Conservation (phyloP, 2,329 filamentous ascomycete genomes). For the Lasiodiplodia citricola region DNA sequence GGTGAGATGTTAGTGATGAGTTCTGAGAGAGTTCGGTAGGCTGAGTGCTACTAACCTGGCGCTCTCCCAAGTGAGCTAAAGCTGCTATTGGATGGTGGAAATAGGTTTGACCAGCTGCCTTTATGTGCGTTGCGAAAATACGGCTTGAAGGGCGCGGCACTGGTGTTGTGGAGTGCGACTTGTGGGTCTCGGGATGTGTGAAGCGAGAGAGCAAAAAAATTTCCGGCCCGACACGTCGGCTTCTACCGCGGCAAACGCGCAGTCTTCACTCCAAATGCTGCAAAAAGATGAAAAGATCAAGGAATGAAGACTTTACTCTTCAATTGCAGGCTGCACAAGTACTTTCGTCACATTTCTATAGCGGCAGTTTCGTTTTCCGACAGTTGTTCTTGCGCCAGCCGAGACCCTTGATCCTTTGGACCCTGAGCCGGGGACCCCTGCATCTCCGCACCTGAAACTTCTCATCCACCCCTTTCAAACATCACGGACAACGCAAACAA, state of each 20-base stretch:
- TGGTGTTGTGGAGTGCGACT: background rate
- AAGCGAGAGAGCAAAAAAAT: constrained; percentile 20
- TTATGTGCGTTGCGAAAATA: background rate
- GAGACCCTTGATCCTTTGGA: background rate
- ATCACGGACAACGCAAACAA: background rate
- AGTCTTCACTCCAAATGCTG: background rate
- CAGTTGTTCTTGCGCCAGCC: background rate
- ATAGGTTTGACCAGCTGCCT: background rate
- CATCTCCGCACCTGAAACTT: background rate
- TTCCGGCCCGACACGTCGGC: background rate
- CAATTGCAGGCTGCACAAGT: background rate
- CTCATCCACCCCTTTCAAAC: background rate
- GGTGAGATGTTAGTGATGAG: constrained; percentile 1
- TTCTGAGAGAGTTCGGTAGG: background rate
- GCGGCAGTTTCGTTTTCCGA: background rate
- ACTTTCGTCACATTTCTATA: background rate
- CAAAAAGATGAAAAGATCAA: background rate
- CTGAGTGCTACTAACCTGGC: constrained; percentile 29
- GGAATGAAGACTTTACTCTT: background rate
- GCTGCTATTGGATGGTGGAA: constrained; percentile 30
- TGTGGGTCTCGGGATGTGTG: constrained; percentile 13
- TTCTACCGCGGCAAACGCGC: background rate
- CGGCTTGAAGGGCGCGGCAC: too few species aligned
- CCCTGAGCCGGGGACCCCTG: background rate
- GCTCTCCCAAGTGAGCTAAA: constrained; percentile 47